Percentiles rank a stretch among this genome's conserved stretches.
These are phyloP conservation scores for Candida coleopterorum DNA, from an alignment of 805 yeast genomes.

Conservation along the genomic window DNA sequence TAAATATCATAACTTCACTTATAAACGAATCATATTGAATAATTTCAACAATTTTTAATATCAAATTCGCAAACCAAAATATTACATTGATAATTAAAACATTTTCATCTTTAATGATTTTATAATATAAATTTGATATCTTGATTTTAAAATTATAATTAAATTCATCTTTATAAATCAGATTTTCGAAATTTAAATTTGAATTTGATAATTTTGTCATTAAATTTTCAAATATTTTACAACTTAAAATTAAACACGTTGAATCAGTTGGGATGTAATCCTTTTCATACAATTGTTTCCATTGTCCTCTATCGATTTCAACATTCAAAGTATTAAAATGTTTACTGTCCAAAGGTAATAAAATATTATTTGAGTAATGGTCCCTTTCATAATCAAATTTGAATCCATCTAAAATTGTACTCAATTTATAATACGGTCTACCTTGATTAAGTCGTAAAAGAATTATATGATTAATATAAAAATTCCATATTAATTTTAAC, in stretches of 20 bases:
- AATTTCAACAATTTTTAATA: constrained; percentile 4
- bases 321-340: constrained; percentile 8
- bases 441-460: constrained; percentile 16
- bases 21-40: constrained; percentile 18
- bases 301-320: constrained; percentile 8
- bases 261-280: constrained; percentile 4
- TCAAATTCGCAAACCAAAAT: constrained; percentile 7
- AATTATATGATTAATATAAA: constrained; percentile 14
- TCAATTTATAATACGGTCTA: constrained; percentile 14
- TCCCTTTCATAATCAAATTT: constrained; percentile 13
- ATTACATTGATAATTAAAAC: constrained; percentile 3
- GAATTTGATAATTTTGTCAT: constrained; percentile 6
- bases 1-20: constrained; percentile 30
- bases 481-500: constrained; percentile 22
- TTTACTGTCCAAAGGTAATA: constrained; percentile 15
- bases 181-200: constrained; percentile 1
- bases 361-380: constrained; percentile 11
- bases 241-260: constrained; percentile 4
- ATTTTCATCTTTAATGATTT: background rate
- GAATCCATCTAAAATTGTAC: constrained; percentile 7
- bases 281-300: constrained; percentile 9
- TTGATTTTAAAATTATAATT: background rate
- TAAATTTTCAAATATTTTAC: constrained; percentile 5
- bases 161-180: constrained; percentile 1
- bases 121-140: background rate